A percentile compares a stretch with the other conserved stretches of the same genome.
phyloP scores from a whole-genome alignment of 148 eudicot species.

The Chenopodium formosanum region DNA sequence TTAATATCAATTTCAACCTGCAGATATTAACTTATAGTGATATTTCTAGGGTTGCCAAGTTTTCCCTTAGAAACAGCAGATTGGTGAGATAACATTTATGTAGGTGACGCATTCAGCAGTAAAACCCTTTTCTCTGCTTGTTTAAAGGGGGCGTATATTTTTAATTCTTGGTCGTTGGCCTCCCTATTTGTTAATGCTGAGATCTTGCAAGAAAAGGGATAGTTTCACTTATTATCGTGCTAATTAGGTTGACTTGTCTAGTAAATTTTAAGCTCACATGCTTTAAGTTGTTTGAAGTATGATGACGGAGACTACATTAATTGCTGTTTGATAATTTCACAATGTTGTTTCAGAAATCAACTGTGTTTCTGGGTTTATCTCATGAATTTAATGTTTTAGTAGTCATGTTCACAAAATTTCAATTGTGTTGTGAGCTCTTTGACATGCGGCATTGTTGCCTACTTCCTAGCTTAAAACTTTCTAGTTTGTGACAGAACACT shows the following conservation, averaged over 20 bases:
- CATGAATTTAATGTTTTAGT: background rate
- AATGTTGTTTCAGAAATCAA: background rate
- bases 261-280: background rate
- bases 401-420: background rate
- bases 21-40: background rate
- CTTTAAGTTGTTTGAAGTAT: background rate
- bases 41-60: background rate
- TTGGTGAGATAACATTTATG: background rate
- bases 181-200: background rate
- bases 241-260: background rate
- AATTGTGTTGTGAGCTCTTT: background rate
- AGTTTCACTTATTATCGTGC: background rate
- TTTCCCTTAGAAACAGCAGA: background rate
- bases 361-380: background rate
- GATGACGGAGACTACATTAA: background rate
- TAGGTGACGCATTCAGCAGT: background rate
- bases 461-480: background rate
- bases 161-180: background rate
- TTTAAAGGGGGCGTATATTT: background rate
- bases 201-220: background rate
- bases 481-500: constrained; percentile 1
- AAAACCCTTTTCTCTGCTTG: background rate
- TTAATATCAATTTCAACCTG: background rate
- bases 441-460: background rate
- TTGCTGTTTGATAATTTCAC: background rate